These are phyloP conservation scores for Aspergillus saccharolyticus DNA, from an alignment of 495 filamentous ascomycete species.

Conservation along the genomic window DNA sequence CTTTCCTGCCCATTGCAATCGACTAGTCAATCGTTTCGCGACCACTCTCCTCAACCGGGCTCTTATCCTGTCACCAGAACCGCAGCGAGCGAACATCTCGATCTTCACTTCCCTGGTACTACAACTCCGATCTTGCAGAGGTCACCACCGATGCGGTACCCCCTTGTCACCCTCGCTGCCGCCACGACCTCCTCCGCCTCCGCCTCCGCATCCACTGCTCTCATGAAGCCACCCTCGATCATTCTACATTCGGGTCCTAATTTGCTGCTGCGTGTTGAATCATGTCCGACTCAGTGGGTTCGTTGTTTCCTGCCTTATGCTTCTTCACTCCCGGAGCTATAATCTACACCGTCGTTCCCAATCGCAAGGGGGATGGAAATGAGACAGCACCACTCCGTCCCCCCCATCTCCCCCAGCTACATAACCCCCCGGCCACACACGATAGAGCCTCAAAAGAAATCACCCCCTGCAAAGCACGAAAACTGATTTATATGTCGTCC, in stretches of 20 bases:
- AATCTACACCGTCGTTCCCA: too few relatives aligned
- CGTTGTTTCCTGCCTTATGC: constrained; percentile 16
- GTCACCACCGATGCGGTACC: not conserved
- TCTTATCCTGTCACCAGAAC: too few relatives aligned
- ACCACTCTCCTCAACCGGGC: not conserved
- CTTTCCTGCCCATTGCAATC: not conserved
- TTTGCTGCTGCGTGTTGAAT: constrained; percentile 16
- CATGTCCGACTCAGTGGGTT: constrained; percentile 56
- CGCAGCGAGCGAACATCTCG: too few relatives aligned
- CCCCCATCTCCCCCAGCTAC: too few relatives aligned
- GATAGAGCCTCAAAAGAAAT: too few relatives aligned
- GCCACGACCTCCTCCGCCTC: not conserved
- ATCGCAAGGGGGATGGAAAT: too few relatives aligned
- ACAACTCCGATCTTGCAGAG: too few relatives aligned
- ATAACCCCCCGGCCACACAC: too few relatives aligned
- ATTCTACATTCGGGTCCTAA: not conserved
- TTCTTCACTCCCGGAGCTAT: not conserved
- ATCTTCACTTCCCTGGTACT: too few relatives aligned
- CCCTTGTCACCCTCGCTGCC: not conserved
- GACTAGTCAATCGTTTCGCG: not conserved
- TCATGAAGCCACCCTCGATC: not conserved
- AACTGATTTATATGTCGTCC: too few relatives aligned
- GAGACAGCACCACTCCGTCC: too few relatives aligned
- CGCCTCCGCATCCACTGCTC: not conserved
- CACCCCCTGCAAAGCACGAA: too few relatives aligned